Evolutionary conservation across 31 red algal species (phyloP), one percentile per base, ranked within the genome.

Genomic region (Bonnemaisonia californica): DNA sequence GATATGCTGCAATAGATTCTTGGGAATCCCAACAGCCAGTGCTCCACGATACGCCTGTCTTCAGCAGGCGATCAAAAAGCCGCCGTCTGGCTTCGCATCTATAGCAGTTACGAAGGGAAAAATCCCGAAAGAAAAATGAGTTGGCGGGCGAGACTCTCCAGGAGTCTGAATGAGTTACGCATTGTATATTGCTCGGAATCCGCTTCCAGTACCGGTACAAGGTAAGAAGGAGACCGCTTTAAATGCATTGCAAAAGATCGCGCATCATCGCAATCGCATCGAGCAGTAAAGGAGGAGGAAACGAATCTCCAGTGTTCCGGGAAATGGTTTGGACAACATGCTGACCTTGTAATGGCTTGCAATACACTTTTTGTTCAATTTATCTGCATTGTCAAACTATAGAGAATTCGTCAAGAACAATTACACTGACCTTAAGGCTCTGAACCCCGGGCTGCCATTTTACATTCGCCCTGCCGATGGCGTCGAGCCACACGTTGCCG

Each of bases 401-500:
- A 95, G 92, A n/a, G 76, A 95, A 22, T 95, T 86, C 62, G 34
- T 88, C 24, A 81, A 86, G 62, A 62, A 80, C 64, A 76, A 93
- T 69, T 97, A 97, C 77, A 62, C 41, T 7, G 70, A 81, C 29
- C 67, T 97, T 7, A 97, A 97, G 69, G 71, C 82, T 32, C 54
- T 93, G 1, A 97, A 97, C 54, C 95, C 95, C 4, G 90, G 95
- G 0, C 80, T 97, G n/a, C 95, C 95, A 22, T 79, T 97, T 38
- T 93, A 93, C 72, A 64, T 91, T 9, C 80, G 95, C 23, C 91
- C 90, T 5, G 63, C 64, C 26, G 95, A 97, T 71, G 95, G 89
- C 29, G 89, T 87, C 55, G 72, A 85, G 36, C 95, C 95, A 26
- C 87, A 93, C 76, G 40, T 97, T 39, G 85, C 95, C 13, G 91